Percentiles rank a stretch among this genome's conserved stretches.
phyloP scores from a whole-genome alignment of 1,139 yeast species.

The Pichiaceae sp. region DNA sequence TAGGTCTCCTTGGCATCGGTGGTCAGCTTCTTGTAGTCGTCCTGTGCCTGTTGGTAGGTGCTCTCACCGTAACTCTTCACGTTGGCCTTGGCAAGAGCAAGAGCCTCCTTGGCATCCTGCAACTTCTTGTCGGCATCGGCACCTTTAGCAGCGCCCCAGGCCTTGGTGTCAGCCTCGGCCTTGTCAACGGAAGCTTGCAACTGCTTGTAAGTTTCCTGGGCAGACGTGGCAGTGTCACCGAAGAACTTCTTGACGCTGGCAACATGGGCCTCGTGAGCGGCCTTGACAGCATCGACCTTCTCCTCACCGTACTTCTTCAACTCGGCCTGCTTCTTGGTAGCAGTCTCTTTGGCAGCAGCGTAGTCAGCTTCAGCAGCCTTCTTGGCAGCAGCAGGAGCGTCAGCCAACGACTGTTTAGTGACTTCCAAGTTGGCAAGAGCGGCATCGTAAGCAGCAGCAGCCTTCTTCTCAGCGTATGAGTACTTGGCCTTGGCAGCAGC shows the following conservation, averaged over 20 bases:
- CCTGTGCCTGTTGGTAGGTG: constrained; percentile 8
- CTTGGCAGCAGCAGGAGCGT: background rate
- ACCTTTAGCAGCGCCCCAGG: constrained; percentile 1
- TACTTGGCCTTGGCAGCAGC: constrained; percentile 10
- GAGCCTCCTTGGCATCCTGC: background rate
- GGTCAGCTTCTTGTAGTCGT: constrained; percentile 4
- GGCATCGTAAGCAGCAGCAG: background rate
- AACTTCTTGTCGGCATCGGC: constrained; percentile 1
- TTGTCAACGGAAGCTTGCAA: background rate
- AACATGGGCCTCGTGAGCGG: background rate
- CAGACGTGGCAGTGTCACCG: background rate
- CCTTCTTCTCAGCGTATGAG: background rate
- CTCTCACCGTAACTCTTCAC: constrained; percentile 36
- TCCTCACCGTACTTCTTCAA: background rate
- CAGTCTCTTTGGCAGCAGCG: background rate
- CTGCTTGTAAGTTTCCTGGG: background rate
- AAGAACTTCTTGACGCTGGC: background rate
- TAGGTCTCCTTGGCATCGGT: constrained; percentile 4
- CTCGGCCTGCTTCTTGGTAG: background rate
- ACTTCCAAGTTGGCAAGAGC: background rate
- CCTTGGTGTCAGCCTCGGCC: background rate
- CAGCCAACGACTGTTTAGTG: background rate
- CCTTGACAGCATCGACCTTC: background rate
- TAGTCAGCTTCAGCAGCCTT: background rate
- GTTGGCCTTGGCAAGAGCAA: constrained; percentile 48